A percentile compares a stretch with the other conserved stretches of the same genome.
Evolutionary conservation across 1,139 yeast genomes (phyloP).

Genomic region (Kurtzmaniella quercitrusa): DNA sequence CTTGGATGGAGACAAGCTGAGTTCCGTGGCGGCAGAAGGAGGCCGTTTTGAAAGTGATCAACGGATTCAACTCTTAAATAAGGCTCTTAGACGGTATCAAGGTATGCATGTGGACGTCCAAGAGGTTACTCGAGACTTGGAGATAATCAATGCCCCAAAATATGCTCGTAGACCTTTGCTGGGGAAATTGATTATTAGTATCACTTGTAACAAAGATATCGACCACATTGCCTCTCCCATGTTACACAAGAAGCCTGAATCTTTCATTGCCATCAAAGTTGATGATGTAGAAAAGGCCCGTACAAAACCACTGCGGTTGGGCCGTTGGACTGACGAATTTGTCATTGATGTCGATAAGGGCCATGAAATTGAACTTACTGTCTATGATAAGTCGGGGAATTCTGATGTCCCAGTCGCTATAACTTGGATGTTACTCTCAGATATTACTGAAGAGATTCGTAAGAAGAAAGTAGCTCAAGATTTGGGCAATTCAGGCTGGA

Average conservation of each 20-base stretch:
- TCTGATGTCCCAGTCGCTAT: constrained; percentile 84
- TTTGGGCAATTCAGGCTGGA: constrained; percentile 77
- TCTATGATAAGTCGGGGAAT: constrained; percentile 73
- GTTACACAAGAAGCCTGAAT: constrained; percentile 76
- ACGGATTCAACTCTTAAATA: constrained; percentile 77
- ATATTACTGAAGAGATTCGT: constrained; percentile 90
- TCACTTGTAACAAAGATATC: constrained; percentile 79
- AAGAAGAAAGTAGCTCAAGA: constrained; percentile 82
- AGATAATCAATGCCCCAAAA: constrained; percentile 59
- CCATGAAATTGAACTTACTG: constrained; percentile 83
- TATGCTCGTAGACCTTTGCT: constrained; percentile 78
- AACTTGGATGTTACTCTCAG: constrained; percentile 85
- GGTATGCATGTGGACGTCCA: constrained; percentile 78
- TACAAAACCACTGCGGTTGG: constrained; percentile 72
- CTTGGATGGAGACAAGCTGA: constrained; percentile 84
- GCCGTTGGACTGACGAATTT: constrained; percentile 83
- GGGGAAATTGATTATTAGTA: constrained; percentile 68
- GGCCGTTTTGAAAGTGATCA: constrained; percentile 83
- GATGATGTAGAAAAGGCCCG: constrained; percentile 82
- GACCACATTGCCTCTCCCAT: constrained; percentile 86
- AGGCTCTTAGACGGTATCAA: constrained; percentile 80
- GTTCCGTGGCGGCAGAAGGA: constrained; percentile 84
- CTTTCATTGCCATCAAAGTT: constrained; percentile 70
- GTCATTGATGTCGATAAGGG: constrained; percentile 81
- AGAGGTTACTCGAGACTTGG: constrained; percentile 61